phyloP scores from a whole-genome alignment of 2,329 filamentous ascomycete species.

The Fusarium multiceps region DNA sequence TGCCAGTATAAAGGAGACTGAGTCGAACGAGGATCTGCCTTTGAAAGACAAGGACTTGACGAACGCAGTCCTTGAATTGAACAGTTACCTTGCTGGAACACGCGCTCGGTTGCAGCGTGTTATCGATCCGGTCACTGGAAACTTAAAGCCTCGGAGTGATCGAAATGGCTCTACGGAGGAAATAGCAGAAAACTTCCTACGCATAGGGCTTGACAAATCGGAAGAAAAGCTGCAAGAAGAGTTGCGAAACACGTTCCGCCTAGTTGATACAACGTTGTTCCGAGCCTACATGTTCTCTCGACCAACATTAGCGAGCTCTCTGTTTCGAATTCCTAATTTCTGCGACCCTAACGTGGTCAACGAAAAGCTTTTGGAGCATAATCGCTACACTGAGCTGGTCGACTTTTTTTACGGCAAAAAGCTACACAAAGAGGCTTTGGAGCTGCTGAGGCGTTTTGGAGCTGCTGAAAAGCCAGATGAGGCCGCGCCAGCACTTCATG shows the following conservation, averaged over 20 bases:
- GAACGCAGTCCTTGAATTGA: slow-evolving; percentile 83
- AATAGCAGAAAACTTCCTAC: slow-evolving; percentile 67
- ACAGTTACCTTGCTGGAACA: slow-evolving; percentile 88
- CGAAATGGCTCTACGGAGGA: slow-evolving; percentile 60
- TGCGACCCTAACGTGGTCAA: slow-evolving; percentile 97
- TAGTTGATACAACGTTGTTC: slow-evolving; percentile 95
- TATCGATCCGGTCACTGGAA: slow-evolving; percentile 71
- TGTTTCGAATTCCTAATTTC: slow-evolving; percentile 97
- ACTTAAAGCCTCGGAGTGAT: slow-evolving; percentile 64
- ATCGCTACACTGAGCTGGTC: slow-evolving; percentile 92
- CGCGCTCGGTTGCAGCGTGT: slow-evolving; percentile 73
- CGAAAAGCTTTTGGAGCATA: slow-evolving; percentile 87
- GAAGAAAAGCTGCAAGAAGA: slow-evolving; percentile 75
- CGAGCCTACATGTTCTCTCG: slow-evolving; percentile 93
- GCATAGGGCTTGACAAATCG: slow-evolving; percentile 58
- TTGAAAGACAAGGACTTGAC: slow-evolving; percentile 86
- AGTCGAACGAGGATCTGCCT: slow-evolving; percentile 59
- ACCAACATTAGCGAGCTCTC: slow-evolving; percentile 83
- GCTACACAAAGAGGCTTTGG: slow-evolving; percentile 86
- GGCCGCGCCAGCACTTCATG: slow-evolving; percentile 71
- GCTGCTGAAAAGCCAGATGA: slow-evolving; percentile 64
- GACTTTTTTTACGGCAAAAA: slow-evolving; percentile 98
- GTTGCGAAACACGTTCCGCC: slow-evolving; percentile 78
- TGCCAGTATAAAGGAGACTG: slow-evolving; percentile 61
- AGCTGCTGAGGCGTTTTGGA: slow-evolving; percentile 85